phyloP scores from a whole-genome alignment of 1,139 yeast genomes.

The Nakaseomyces delphensis region DNA sequence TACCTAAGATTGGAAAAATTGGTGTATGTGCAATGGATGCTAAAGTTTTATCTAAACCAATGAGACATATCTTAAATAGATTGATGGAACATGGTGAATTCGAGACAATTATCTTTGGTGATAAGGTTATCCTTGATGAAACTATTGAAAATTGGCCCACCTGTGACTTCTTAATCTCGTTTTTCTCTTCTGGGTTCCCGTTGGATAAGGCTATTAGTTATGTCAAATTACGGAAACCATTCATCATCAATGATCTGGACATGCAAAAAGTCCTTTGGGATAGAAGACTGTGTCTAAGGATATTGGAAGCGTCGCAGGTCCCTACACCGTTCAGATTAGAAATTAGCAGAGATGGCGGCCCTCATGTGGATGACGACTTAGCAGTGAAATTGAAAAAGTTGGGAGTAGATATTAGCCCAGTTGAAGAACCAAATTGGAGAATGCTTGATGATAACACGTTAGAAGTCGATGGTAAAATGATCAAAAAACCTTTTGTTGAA shows the following conservation, averaged over 20 bases:
- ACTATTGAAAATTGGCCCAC: constrained; percentile 96
- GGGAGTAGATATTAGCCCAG: constrained; percentile 46
- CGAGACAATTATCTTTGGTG: constrained; percentile 95
- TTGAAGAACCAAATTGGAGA: constrained; percentile 69
- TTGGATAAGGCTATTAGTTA: constrained; percentile 89
- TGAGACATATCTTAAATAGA: constrained; percentile 80
- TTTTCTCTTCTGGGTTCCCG: constrained; percentile 94
- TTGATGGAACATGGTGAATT: constrained; percentile 90
- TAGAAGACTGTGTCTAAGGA: constrained; percentile 73
- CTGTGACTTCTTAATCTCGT: constrained; percentile 87
- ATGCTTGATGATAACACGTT: constrained; percentile 86
- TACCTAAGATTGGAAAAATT: constrained; percentile 80
- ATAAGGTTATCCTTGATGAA: constrained; percentile 92
- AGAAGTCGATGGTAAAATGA: constrained; percentile 58
- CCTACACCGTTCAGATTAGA: constrained; percentile 84
- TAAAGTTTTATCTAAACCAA: constrained; percentile 91
- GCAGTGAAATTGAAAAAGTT: constrained; percentile 47
- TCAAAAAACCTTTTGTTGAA: constrained; percentile 90
- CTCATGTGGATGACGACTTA: constrained; percentile 63
- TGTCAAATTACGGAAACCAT: constrained; percentile 84
- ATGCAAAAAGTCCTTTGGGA: constrained; percentile 96
- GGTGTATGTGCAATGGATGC: constrained; percentile 99
- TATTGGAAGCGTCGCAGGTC: constrained; percentile 75
- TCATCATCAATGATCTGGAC: constrained; percentile 74
- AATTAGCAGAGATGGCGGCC: constrained; percentile 95